Conservation (phyloP, 306 rosid genomes). For the Castanea sativa region DNA sequence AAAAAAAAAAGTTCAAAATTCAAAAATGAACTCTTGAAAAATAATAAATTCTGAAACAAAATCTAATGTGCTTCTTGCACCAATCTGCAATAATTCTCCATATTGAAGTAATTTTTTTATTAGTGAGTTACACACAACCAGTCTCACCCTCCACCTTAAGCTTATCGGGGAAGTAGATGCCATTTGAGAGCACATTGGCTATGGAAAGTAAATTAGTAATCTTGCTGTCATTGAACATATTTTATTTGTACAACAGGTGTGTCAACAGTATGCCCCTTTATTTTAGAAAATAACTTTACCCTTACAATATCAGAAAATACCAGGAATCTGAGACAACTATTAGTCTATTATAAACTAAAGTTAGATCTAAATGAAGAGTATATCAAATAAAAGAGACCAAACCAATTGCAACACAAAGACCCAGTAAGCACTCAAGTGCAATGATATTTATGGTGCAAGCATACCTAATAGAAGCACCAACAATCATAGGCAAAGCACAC, state of each 20-base stretch:
- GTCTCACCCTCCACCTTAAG: no score
- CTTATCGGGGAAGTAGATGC: no score
- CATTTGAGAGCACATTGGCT: no score
- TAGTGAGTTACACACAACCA: no score
- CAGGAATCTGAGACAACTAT: not conserved
- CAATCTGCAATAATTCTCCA: slow-evolving; percentile 7
- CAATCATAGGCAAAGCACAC: slow-evolving; percentile 83
- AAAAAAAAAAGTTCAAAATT: not conserved
- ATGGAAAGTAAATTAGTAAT: no score
- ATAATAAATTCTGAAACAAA: no score
- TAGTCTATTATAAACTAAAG: not conserved
- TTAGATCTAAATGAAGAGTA: not conserved
- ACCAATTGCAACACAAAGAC: not conserved
- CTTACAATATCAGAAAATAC: not conserved
- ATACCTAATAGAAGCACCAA: slow-evolving; percentile 88
- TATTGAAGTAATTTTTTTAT: not conserved
- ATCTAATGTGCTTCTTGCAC: no score
- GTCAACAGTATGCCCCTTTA: not conserved
- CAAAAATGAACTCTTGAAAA: not conserved
- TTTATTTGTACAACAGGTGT: not conserved
- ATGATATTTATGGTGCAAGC: not conserved
- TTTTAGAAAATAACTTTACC: not conserved
- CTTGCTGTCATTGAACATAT: not conserved
- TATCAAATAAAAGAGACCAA: not conserved
- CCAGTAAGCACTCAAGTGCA: not conserved